Evolutionary conservation across 176 grass and related monocot genomes (phyloP).

Genomic region (Lolium rigidum): DNA sequence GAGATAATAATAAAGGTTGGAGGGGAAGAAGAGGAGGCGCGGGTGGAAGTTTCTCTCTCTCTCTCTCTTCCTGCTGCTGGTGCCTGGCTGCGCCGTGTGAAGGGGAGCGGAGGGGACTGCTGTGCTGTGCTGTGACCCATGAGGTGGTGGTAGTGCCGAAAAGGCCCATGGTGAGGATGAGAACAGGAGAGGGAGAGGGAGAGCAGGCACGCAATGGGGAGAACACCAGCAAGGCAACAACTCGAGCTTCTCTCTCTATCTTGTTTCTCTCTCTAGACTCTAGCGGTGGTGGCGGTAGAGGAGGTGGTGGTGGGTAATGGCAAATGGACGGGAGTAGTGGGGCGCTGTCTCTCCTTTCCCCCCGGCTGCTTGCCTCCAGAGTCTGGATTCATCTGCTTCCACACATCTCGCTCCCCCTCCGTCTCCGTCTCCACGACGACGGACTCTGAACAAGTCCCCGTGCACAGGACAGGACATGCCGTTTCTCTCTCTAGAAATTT

Average conservation of each 20-base stretch:
- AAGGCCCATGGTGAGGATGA: slow-evolving; percentile 11
- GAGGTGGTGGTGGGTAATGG: slow-evolving; percentile 29
- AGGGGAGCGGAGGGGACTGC: slow-evolving; percentile 33
- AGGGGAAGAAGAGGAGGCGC: slow-evolving; percentile 21
- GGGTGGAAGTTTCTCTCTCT: slow-evolving; percentile 52
- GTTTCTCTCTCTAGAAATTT: slow-evolving; percentile 33
- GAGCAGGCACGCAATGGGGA: not conserved
- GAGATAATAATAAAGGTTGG: slow-evolving; percentile 54
- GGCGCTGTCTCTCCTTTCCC: slow-evolving; percentile 19
- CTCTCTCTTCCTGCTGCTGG: slow-evolving; percentile 10
- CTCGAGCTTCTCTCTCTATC: not conserved
- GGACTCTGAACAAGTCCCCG: no score
- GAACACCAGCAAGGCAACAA: slow-evolving; percentile 5
- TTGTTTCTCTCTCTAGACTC: slow-evolving; percentile 37
- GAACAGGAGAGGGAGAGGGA: not conserved
- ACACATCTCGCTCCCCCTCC: not conserved
- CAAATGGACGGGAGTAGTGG: slow-evolving; percentile 30
- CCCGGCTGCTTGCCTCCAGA: not conserved
- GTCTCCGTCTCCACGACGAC: not conserved
- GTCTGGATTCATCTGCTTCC: slow-evolving; percentile 14
- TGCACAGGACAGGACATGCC: no score
- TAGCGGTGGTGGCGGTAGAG: not conserved
- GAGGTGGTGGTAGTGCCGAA: slow-evolving; percentile 30
- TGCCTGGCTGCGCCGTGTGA: slow-evolving; percentile 28
- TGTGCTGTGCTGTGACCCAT: slow-evolving; percentile 25